Percentiles rank a stretch among this genome's conserved stretches.
These are phyloP conservation scores for Leccinum aurantiacum DNA, from an alignment of 768 basidiomycete species.

Conservation along the genomic window DNA sequence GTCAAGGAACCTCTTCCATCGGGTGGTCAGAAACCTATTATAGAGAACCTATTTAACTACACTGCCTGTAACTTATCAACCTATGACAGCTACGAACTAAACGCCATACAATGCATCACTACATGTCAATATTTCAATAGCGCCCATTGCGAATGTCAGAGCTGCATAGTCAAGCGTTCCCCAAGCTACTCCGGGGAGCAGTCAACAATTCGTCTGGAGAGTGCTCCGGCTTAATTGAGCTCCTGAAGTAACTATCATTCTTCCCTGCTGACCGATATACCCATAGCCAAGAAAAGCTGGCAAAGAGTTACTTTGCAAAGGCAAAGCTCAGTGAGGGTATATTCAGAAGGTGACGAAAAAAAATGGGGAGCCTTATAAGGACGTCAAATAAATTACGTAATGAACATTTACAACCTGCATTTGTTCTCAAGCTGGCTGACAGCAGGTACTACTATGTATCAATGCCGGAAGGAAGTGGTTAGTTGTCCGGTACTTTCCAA, in stretches of 20 bases:
- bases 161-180: slow-evolving; percentile 75
- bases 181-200: slow-evolving; percentile 40
- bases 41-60: background rate
- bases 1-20: background rate
- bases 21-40: background rate
- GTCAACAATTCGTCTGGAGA: slow-evolving; percentile 43
- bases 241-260: slow-evolving; percentile 37
- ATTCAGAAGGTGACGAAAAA: background rate
- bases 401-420: background rate
- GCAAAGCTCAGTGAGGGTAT: slow-evolving; percentile 33
- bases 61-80: background rate
- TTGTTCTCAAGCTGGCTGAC: background rate
- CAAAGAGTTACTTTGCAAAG: slow-evolving; percentile 54
- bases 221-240: slow-evolving; percentile 84
- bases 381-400: slow-evolving; percentile 17
- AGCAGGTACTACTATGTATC: background rate
- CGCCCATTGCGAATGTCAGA: slow-evolving; percentile 51
- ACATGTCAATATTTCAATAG: background rate
- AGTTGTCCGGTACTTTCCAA: slow-evolving; percentile 53
- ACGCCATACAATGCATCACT: background rate
- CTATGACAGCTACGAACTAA: background rate
- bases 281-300: slow-evolving; percentile 44
- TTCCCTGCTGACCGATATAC: slow-evolving; percentile 52
- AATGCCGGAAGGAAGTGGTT: slow-evolving; percentile 33
- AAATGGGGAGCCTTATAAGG: background rate